phyloP scores from a whole-genome alignment of 371 early-diverging fungal species.

The Entomophthora muscae region DNA sequence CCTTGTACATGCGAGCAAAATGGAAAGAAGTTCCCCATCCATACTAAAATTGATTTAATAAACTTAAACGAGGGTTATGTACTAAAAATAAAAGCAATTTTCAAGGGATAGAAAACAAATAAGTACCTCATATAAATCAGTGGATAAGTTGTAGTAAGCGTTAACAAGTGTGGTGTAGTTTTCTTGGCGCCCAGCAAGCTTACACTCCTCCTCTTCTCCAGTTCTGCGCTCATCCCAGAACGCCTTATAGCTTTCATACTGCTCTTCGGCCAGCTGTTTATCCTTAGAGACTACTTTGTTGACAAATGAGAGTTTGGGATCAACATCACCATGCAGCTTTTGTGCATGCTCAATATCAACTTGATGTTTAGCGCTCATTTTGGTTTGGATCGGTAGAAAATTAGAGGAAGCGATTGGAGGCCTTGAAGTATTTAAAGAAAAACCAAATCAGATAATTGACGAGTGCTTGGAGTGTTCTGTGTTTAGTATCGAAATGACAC shows the following conservation, averaged over 20 bases:
- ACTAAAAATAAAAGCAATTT: neutral
- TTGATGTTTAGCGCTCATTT: neutral
- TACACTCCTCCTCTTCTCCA: slow-evolving; percentile 17
- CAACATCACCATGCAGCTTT: slow-evolving; percentile 3
- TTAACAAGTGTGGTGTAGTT: slow-evolving; percentile 55
- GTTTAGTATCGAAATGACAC: too few relatives aligned
- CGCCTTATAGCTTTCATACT: slow-evolving; percentile 34
- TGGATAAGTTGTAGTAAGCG: slow-evolving; percentile 63
- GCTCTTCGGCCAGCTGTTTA: slow-evolving; percentile 25
- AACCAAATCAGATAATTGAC: too few relatives aligned
- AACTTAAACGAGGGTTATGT: neutral
- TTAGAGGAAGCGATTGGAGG: too few relatives aligned
- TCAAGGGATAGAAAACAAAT: slow-evolving; percentile 8
- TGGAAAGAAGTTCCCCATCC: slow-evolving; percentile 89
- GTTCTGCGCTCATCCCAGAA: slow-evolving; percentile 38
- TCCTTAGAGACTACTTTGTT: slow-evolving; percentile 33
- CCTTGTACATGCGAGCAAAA: slow-evolving; percentile 60
- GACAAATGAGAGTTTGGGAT: slow-evolving; percentile 13
- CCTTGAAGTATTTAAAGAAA: too few relatives aligned
- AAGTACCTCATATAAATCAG: slow-evolving; percentile 63
- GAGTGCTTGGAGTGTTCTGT: too few relatives aligned
- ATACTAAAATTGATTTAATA: slow-evolving; percentile 16
- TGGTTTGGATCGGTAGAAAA: too few relatives aligned
- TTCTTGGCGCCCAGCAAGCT: slow-evolving; percentile 21
- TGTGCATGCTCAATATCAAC: slow-evolving; percentile 5